Base-by-base conservation (phyloP, 768 basidiomycete species). In the Kwoniella europaea region DNA sequence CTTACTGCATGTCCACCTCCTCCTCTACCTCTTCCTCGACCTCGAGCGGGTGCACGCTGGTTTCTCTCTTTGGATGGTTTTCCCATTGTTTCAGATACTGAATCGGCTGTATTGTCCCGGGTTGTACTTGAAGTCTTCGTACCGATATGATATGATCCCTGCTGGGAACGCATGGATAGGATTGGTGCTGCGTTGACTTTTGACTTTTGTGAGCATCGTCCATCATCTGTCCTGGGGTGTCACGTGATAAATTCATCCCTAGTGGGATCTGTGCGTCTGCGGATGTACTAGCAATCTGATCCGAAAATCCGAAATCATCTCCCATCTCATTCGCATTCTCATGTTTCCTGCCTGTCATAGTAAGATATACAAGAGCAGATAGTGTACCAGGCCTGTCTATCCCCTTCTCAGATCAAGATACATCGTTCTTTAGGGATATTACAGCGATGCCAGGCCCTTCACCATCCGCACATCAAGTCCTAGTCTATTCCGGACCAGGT, bases 401-500 rank as follows among this genome's bases (percentile, higher is more conserved):
- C 35, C 5, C 35, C 27, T 4, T 27, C 27, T 27, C 27, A 27
- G 3, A 27, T 27, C 27, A 27, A 4, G 27, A 27, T 24, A 4
- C 27, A 27, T 13, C 13, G 50, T 52, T 2, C 5, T 13, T 52
- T 6, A 3, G n/a, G 13, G 50, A 15, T 52, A 41, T 27, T 27
- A 7, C n/a, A 16, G 64, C 61, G 18, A 80, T 80, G 79, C 72
- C 79, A 46, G 77, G 77, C 20, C 79, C 76, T 2, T 71, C 68
- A 3, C 56, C 79, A 3, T 71, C 72, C 4, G 76, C 76, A 5
- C 79, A 81, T 56, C 79, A 81, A 58, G 77, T 81, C 42, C 55
- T 81, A 18, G 78, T 81, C 10, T 81, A 81, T 65, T 81, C 79
- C n/a, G 79, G 79, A 55, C 77, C 79, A 6, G 79, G 79, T 5